These are phyloP conservation scores for Aspergillus bertholletiae DNA, from an alignment of 495 filamentous ascomycete genomes.

Conservation along the genomic window DNA sequence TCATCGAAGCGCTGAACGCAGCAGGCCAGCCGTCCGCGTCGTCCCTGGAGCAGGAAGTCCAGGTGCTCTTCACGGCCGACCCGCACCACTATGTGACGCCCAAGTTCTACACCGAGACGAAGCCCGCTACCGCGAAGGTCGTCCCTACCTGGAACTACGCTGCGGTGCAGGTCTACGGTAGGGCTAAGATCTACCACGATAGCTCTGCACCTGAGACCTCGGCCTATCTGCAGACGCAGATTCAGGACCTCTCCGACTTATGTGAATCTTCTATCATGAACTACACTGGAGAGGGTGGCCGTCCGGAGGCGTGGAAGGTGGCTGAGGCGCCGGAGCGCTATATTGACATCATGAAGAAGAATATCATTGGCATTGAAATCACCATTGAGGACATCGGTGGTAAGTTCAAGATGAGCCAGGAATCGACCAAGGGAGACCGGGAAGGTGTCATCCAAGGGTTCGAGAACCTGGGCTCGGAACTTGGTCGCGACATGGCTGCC, in stretches of 20 bases:
- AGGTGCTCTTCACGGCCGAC: conserved; percentile 51
- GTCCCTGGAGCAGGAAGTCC: conserved; percentile 25
- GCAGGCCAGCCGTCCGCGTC: not conserved
- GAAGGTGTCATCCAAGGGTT: conserved; percentile 51
- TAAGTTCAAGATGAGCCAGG: conserved; percentile 59
- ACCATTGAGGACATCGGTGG: conserved; percentile 45
- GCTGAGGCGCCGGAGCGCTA: conserved; percentile 46
- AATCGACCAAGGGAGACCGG: conserved; percentile 43
- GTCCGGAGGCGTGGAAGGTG: conserved; percentile 40
- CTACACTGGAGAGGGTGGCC: conserved; percentile 25
- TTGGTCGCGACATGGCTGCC: conserved; percentile 13
- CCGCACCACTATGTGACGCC: conserved; percentile 57
- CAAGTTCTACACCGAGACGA: conserved; percentile 57
- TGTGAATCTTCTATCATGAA: conserved; percentile 49
- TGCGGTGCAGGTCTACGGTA: conserved; percentile 54
- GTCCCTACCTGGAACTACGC: conserved; percentile 63
- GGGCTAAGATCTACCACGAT: conserved; percentile 43
- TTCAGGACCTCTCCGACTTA: conserved; percentile 42
- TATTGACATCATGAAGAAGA: conserved; percentile 46
- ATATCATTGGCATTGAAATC: conserved; percentile 54
- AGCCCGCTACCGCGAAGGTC: conserved; percentile 52
- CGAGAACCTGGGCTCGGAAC: conserved; percentile 36
- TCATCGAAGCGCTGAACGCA: conserved; percentile 40
- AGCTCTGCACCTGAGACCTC: conserved; percentile 25
- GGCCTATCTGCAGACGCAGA: conserved; percentile 39